Base-by-base conservation (phyloP, 345 rosid species). In the Noccaea bulbosa region DNA sequence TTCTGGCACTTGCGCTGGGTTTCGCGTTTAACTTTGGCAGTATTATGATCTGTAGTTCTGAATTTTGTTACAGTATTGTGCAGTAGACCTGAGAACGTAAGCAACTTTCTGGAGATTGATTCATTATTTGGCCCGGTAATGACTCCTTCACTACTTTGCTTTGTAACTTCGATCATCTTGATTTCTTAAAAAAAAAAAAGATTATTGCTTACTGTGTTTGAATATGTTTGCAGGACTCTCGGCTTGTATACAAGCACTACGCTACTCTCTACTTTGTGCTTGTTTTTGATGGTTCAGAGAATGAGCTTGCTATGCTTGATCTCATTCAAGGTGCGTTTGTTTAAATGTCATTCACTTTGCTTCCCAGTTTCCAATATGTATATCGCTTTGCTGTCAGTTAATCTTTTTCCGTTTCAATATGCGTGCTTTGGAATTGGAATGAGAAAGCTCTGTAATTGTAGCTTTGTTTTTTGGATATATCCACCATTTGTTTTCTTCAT, bases 291-390 rank as follows among this genome's bases (percentile, higher is more conserved):
- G 73, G 86, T 44, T 88, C 88, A 7, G 99, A 94, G 79, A 94
- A 89, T 80, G 96, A 91, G 78, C 96, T 94, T 60, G 99, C 98
- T 8, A 85, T 91, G 91, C 99, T 94, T 61, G 98, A 94, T 73
- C 87, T 91, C 58, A 91, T 88, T 48, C 97, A 91, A 89, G 96
- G 98, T 91, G 60, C 12, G 53, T 70, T 54, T 6, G 24, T 53
- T 16, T 54, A 0, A 2, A 27, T n/a, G 8, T 43, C 53, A 11
- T n/a, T 39, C 10, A 12, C 11, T 40, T 69, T 14, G 9, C 22
- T 37, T 50, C 33, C n/a, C n/a, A n/a, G n/a, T n/a, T n/a, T n/a
- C n/a, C n/a, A n/a, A n/a, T n/a, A n/a, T n/a, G n/a, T n/a, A 8
- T 0, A 3, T 11, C 7, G n/a, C 7, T 40, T 56, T 6, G 44